Conservation (phyloP, 495 filamentous ascomycete species). For the Bathelium albidoporum region DNA sequence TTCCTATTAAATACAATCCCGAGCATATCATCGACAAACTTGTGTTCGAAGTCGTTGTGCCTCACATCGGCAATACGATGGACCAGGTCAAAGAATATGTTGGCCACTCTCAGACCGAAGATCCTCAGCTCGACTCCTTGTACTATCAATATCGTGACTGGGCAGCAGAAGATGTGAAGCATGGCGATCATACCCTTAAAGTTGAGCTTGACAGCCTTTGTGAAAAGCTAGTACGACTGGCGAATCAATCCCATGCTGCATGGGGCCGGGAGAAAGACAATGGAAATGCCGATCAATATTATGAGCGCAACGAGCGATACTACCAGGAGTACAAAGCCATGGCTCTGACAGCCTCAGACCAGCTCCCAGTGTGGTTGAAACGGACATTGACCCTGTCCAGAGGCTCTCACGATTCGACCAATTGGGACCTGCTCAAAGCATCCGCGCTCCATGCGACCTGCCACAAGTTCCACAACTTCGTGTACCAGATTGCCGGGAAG, state of each 20-base stretch:
- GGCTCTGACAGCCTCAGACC: neutral
- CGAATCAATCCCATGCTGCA: neutral
- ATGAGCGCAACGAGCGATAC: neutral
- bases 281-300: neutral
- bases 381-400: neutral
- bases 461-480: neutral
- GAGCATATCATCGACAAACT: constrained; percentile 65
- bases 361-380: neutral
- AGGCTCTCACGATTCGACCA: neutral
- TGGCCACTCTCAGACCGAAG: neutral
- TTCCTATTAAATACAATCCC: constrained; percentile 13
- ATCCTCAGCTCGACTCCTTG: constrained; percentile 13
- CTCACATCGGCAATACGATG: constrained; percentile 42
- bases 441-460: constrained; percentile 6
- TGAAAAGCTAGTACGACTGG: neutral
- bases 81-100: constrained; percentile 31
- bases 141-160: constrained; percentile 5
- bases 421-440: constrained; percentile 12
- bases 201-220: neutral
- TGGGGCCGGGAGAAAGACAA: neutral
- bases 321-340: constrained; percentile 3
- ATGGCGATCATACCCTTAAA: neutral
- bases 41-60: constrained; percentile 49
- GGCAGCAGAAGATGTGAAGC: neutral
- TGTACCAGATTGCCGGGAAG: constrained; percentile 13